Conservation (phyloP, 805 yeast genomes). For the Blastobotrys muscicola region DNA sequence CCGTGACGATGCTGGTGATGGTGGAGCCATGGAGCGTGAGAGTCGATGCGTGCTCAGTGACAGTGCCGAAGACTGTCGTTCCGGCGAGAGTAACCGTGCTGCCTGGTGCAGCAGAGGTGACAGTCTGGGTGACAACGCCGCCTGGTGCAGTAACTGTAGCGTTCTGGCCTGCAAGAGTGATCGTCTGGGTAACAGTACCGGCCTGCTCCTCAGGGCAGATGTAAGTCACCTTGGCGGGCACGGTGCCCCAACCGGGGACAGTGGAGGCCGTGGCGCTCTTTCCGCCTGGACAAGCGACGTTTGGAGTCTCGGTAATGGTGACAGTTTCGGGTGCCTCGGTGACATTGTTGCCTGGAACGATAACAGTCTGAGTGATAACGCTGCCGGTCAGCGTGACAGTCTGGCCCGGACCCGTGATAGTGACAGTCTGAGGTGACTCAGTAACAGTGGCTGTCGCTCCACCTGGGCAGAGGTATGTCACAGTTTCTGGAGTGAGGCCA, state of each 20-base stretch:
- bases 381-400: background rate
- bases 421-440: background rate
- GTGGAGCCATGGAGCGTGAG: slow-evolving; percentile 8
- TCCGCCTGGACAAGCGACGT: too few species aligned
- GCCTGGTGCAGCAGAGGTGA: slow-evolving; percentile 12
- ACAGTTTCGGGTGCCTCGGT: too few species aligned
- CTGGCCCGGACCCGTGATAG: background rate
- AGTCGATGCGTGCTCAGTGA: slow-evolving; percentile 6
- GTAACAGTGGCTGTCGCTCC: background rate
- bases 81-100: slow-evolving; percentile 11
- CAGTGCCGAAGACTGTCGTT: slow-evolving; percentile 9
- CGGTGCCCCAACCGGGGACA: too few species aligned
- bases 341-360: too few species aligned
- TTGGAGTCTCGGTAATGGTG: too few species aligned
- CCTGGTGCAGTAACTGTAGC: slow-evolving; percentile 2
- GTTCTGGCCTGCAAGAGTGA: background rate
- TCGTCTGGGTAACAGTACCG: too few species aligned
- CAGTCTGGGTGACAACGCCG: background rate
- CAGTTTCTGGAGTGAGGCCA: background rate
- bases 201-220: too few species aligned
- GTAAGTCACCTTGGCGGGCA: too few species aligned
- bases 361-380: too few species aligned
- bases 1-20: background rate
- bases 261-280: too few species aligned
- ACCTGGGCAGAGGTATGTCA: background rate